These are phyloP conservation scores for Marasmius fiardii DNA, from an alignment of 1,284 basidiomycete species.

Conservation along the genomic window DNA sequence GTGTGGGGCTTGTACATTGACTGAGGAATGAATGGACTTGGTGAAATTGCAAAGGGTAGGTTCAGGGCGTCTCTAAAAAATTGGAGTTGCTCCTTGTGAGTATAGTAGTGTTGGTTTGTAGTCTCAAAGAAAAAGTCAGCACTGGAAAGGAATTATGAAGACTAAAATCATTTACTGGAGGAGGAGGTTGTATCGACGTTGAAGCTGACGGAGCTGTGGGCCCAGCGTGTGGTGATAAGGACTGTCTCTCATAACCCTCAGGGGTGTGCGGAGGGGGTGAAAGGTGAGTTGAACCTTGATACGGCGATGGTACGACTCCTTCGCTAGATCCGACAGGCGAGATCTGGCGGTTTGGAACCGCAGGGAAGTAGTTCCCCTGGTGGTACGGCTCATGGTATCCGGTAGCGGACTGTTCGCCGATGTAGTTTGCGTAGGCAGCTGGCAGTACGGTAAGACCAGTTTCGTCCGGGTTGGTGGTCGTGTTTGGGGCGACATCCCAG, in stretches of 20 bases:
- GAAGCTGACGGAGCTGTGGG: neutral
- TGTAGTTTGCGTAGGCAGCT: neutral
- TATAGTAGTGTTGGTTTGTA: constrained; percentile 16
- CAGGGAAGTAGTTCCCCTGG: neutral
- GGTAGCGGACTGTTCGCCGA: neutral
- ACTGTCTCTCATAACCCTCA: neutral
- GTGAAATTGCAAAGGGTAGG: constrained; percentile 28
- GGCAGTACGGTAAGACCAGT: neutral
- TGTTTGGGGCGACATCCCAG: neutral
- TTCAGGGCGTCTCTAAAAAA: constrained; percentile 38
- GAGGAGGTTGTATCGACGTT: neutral
- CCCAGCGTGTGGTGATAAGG: neutral
- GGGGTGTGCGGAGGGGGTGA: neutral
- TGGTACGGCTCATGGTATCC: neutral
- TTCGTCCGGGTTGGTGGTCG: neutral
- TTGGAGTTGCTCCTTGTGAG: constrained; percentile 37
- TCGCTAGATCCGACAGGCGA: neutral
- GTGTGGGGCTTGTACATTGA: constrained; percentile 70
- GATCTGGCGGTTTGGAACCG: neutral
- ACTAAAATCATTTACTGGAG: neutral
- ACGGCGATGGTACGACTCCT: neutral
- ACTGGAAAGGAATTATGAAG: neutral
- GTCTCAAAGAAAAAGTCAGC: neutral
- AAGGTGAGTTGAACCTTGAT: neutral
- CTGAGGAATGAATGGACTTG: constrained; percentile 57